phyloP scores from a whole-genome alignment of 2,329 filamentous ascomycete genomes.

The Fusarium cyanostomum region DNA sequence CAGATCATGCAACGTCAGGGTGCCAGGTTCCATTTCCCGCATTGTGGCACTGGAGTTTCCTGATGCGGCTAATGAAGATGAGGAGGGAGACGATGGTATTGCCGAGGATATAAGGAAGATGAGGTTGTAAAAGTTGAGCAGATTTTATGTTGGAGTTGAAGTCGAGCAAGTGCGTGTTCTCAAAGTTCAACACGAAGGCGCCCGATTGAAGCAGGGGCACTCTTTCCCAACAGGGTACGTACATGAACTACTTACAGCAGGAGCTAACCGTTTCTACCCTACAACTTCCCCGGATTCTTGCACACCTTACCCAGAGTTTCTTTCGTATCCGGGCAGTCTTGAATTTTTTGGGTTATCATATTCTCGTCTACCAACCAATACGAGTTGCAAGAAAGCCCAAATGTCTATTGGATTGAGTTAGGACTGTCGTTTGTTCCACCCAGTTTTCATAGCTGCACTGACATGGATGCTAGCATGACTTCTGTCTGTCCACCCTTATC shows the following conservation, averaged over 20 bases:
- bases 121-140: not conserved
- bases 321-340: no score
- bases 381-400: no score
- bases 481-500: no score
- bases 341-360: no score
- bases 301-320: slow-evolving; percentile 24
- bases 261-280: slow-evolving; percentile 16
- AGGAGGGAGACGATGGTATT: slow-evolving; percentile 6
- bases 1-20: slow-evolving; percentile 33
- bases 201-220: slow-evolving; percentile 21
- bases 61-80: slow-evolving; percentile 22
- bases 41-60: slow-evolving; percentile 21
- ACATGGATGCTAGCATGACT: no score
- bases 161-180: slow-evolving; percentile 9
- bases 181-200: slow-evolving; percentile 27
- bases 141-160: slow-evolving; percentile 1
- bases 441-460: no score
- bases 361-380: no score
- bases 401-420: no score
- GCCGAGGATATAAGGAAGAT: slow-evolving; percentile 11
- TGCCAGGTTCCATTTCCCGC: slow-evolving; percentile 26
- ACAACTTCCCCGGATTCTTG: slow-evolving; percentile 32
- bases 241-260: not conserved
- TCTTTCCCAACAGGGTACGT: slow-evolving; percentile 7
- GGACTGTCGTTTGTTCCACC: no score